Base-by-base conservation (phyloP, 2,329 filamentous ascomycete genomes). In the Penicillium brevicompactum region DNA sequence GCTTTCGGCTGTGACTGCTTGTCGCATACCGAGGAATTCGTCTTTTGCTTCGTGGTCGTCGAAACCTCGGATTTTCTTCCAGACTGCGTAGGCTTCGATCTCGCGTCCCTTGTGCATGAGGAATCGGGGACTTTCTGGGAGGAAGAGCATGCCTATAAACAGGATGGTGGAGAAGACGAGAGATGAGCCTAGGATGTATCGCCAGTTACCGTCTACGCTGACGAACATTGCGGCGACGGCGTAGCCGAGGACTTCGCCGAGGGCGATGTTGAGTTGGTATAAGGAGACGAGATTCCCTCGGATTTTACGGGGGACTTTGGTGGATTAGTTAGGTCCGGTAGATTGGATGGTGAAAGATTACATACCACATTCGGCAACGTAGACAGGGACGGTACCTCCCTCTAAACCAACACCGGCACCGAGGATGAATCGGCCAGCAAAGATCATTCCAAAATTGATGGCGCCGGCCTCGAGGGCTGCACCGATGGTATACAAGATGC, bases 241-340 rank as follows among this genome's bases (percentile, higher is more conserved):
- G 57, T 90, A 90, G 2, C 88, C 88, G 1, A 91, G 76, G 2
- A 91, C 87, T 63, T 90, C 88, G 27, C 88, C 88, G 0, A 91
- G 79, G 0, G 88, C 88, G 65, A 91, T 91, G 73, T 88, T 90
- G 73, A 90, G 84, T 67, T 91, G 88, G 70, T 90, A 91, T 0
- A 90, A 76, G 0, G 87, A 89, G 1, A 91, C 88, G 47, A 91
- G 74, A 69, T 90, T 90, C 61, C 88, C 88, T 64, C 88, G 84
- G 22, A 89, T 80, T 55, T 79, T 81, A 31, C 84, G 80, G 63
- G 88, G 86, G 42, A 90, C 87, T 65, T 34, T 2, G 10, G 4
- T 37, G 6, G 34, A 4, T 37, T 14, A 37, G 13, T 37, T 7
- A 3, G 13, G 13, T 3, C n/a, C 13, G 5, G 3, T 37, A 34